A percentile compares a stretch with the other conserved stretches of the same genome.
phyloP scores from a whole-genome alignment of 768 basidiomycete genomes.

The Suillus hirtellus region DNA sequence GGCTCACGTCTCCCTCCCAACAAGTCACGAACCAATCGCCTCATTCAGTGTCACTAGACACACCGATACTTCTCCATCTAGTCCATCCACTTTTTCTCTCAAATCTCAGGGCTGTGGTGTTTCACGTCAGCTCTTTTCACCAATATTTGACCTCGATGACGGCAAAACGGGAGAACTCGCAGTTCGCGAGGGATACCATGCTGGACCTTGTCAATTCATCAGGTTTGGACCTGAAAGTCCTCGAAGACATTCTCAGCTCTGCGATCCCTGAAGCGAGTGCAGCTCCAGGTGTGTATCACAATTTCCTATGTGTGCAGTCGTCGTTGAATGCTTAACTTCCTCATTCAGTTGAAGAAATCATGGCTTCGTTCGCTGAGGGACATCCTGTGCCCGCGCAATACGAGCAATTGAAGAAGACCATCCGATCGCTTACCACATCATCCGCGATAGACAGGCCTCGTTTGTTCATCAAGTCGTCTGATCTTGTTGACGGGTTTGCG shows the following conservation, averaged over 20 bases:
- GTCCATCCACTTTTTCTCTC: constrained; percentile 61
- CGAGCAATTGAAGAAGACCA: constrained; percentile 41
- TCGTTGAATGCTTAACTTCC: constrained; percentile 13
- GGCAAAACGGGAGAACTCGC: constrained; percentile 60
- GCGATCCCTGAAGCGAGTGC: constrained; percentile 22
- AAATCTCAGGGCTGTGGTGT: constrained; percentile 49
- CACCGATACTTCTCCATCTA: constrained; percentile 56
- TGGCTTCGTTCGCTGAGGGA: constrained; percentile 58
- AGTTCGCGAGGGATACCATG: constrained; percentile 63
- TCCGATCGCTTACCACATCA: constrained; percentile 48
- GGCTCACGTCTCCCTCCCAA: constrained; percentile 32
- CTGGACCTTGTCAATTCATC: constrained; percentile 64
- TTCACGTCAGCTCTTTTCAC: constrained; percentile 60
- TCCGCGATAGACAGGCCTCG: constrained; percentile 60
- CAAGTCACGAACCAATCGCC: constrained; percentile 20
- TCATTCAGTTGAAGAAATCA: constrained; percentile 48
- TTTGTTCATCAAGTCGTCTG: constrained; percentile 70
- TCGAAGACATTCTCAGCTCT: constrained; percentile 52
- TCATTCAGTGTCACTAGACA: constrained; percentile 25
- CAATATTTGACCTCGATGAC: constrained; percentile 51
- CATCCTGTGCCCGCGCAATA: constrained; percentile 51
- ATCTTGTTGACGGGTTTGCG: constrained; percentile 65
- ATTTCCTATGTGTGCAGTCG: not conserved
- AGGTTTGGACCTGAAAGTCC: constrained; percentile 56
- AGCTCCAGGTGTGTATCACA: constrained; percentile 22